phyloP scores from a whole-genome alignment of 208 protist species.

The Acanthamoeba quina region DNA sequence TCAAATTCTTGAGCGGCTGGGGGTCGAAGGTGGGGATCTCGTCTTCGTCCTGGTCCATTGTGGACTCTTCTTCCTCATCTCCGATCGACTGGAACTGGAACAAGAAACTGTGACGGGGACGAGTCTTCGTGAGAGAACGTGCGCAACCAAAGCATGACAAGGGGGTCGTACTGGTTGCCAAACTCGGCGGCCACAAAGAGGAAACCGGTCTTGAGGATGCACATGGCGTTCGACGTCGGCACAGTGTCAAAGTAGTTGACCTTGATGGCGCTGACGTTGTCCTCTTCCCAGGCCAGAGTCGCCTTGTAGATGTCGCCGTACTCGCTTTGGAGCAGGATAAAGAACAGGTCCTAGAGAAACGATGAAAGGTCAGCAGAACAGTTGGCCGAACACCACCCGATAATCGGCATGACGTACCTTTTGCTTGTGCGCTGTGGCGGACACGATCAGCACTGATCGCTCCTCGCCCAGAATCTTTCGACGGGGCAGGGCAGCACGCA shows the following conservation, averaged over 20 bases:
- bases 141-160: background rate
- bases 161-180: slow-evolving; percentile 93
- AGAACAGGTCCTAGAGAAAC: slow-evolving; percentile 90
- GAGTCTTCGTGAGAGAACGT: background rate
- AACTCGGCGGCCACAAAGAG: slow-evolving; percentile 97
- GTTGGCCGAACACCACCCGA: too few relatives aligned
- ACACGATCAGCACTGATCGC: slow-evolving; percentile 94
- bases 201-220: slow-evolving; percentile 95
- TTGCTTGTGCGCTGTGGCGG: slow-evolving; percentile 88
- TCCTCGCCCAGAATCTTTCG: slow-evolving; percentile 90
- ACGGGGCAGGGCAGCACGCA: slow-evolving; percentile 77
- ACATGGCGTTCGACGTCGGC: slow-evolving; percentile 92
- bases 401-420: slow-evolving; percentile 74
- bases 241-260: slow-evolving; percentile 99
- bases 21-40: slow-evolving; percentile 79
- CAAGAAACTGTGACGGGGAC: slow-evolving; percentile 34
- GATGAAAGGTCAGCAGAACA: background rate
- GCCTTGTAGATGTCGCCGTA: slow-evolving; percentile 98
- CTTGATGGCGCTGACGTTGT: slow-evolving; percentile 87
- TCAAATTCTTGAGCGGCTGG: slow-evolving; percentile 89
- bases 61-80: slow-evolving; percentile 84
- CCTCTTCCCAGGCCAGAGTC: slow-evolving; percentile 91
- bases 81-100: slow-evolving; percentile 95
- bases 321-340: slow-evolving; percentile 97
- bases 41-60: slow-evolving; percentile 66